Evolutionary conservation across 306 rosid genomes (phyloP), one percentile per base, ranked within the genome.

Genomic region (Vachellia pachyceras): DNA sequence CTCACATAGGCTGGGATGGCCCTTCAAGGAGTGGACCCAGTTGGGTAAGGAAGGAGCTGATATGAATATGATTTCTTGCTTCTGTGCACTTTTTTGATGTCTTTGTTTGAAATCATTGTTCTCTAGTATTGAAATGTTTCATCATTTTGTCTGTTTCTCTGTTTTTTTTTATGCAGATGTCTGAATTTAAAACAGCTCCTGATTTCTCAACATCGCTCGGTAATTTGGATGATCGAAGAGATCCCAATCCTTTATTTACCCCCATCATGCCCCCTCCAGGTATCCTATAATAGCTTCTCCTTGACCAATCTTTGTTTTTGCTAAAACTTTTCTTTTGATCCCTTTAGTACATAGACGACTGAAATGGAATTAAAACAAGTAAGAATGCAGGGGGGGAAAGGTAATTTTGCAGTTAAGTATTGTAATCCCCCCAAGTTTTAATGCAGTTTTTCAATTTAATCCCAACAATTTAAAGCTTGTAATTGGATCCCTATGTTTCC

Each of bases 1-100:
- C 94, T 60, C 97, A 93, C 82, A 87, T 93, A 69, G 97, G 97
- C 23, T 90, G 89, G 92, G 97, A 91, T 76, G 90, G 90, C 76
- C 85, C 88, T 5, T 80, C 91, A 64, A 97, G 89, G 20, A 85
- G 54, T 79, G 94, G 90, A 73, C 97, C 97, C 20, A 89, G 79
- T 57, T 93, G 97, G 97, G 97, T 92, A 87, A 39, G 72, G 52
- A 29, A 68, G 90, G 76, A 29, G 68, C 71, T 73, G n/a, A 47
- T 64, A 73, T 42, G 47, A 45, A 45, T 37, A 73, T 71, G 67
- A 45, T 84, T 64, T 17, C 57, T 25, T 60, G 15, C 50, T 33
- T 50, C 33, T 68, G 10, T 68, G 10, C 17, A 66, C 69, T 65
- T 78, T 33, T 67, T 67, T 7, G 7, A 17, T 61, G 42, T 68